Conservation (phyloP, 768 basidiomycete genomes). For the Russula emetica region DNA sequence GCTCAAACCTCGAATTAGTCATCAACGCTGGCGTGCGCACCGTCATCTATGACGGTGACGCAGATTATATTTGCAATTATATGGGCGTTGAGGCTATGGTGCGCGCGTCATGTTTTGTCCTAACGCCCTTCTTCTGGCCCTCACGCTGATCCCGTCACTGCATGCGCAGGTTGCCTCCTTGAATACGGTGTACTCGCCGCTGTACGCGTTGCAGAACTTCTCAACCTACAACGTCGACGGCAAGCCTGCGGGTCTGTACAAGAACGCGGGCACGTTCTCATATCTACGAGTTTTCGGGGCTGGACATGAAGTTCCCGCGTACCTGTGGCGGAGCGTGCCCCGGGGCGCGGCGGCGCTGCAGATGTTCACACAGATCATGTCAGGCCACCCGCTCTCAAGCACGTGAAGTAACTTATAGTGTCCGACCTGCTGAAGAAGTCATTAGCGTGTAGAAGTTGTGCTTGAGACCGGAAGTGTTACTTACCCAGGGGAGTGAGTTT, state of each 20-base stretch:
- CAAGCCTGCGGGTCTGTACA: conserved; percentile 47
- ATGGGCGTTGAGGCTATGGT: conserved; percentile 57
- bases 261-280: conserved; percentile 56
- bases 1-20: conserved; percentile 46
- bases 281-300: conserved; percentile 51
- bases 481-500: not conserved
- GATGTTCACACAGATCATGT: conserved; percentile 38
- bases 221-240: conserved; percentile 50
- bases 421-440: not conserved
- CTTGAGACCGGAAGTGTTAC: not conserved
- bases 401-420: conserved; percentile 26
- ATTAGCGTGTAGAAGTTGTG: not conserved
- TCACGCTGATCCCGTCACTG: not conserved
- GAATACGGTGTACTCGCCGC: conserved; percentile 43
- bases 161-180: conserved; percentile 42
- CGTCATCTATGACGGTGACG: conserved; percentile 55
- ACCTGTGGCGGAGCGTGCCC: conserved; percentile 30
- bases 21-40: conserved; percentile 56
- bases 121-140: not conserved
- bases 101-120: not conserved
- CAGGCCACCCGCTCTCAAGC: conserved; percentile 30
- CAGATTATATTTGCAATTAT: conserved; percentile 54
- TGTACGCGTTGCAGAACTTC: conserved; percentile 44
- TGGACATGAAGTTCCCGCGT: conserved; percentile 37
- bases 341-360: conserved; percentile 34